phyloP scores from a whole-genome alignment of 192 early-diverging fungal species.

The Entrophospora sp. region DNA sequence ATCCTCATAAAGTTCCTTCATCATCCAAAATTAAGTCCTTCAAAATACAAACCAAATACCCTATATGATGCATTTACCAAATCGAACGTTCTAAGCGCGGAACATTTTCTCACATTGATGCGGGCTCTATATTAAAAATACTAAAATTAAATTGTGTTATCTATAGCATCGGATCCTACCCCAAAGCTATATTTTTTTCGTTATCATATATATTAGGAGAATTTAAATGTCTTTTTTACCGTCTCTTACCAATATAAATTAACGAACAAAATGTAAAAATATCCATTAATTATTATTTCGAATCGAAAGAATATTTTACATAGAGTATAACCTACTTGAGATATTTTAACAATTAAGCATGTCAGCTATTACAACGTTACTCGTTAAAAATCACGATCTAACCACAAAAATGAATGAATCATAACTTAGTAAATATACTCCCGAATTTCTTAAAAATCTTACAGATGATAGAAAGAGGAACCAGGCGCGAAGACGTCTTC shows the following conservation, averaged over 20 bases:
- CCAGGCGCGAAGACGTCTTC: neutral
- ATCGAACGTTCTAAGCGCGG: neutral
- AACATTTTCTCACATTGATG: neutral
- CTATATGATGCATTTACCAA: no score
- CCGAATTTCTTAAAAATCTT: neutral
- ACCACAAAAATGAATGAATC: neutral
- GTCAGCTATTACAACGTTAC: neutral
- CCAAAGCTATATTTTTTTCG: neutral
- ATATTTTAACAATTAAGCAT: neutral
- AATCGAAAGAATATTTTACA: neutral
- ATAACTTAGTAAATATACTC: neutral
- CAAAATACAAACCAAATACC: no score
- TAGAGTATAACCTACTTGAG: neutral
- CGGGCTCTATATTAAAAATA: neutral
- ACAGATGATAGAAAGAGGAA: no score
- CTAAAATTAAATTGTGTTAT: no score
- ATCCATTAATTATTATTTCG: neutral
- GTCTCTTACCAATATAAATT: no score
- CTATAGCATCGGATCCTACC: neutral
- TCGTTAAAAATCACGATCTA: constrained; percentile 8
- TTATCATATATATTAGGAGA: neutral
- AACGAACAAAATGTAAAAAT: neutral
- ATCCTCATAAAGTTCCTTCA: neutral
- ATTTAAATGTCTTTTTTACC: neutral
- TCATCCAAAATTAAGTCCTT: no score